Evolutionary conservation across 441 rosid species (phyloP).

Genomic region (Corymbia citriodora): DNA sequence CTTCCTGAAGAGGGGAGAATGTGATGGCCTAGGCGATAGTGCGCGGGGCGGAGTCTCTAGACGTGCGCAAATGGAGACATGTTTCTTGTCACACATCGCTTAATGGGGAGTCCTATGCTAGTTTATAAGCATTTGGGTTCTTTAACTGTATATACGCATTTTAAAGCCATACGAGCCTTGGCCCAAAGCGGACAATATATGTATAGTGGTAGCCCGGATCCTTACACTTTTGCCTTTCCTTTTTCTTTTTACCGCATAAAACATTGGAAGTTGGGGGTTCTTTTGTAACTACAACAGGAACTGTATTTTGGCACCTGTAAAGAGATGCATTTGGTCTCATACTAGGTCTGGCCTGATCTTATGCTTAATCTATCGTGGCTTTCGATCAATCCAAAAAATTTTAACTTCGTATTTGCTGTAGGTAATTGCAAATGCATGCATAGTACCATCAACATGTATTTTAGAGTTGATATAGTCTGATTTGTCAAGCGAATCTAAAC

Average conservation of each 20-base stretch:
- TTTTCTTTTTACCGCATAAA: not conserved
- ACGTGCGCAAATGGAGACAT: no score
- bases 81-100: no score
- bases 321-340: not conserved
- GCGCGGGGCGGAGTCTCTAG: no score
- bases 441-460: conserved; percentile 38
- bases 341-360: not conserved
- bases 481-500: conserved; percentile 38
- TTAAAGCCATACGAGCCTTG: no score
- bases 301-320: not conserved
- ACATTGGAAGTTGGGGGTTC: not conserved
- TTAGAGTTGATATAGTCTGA: conserved; percentile 63
- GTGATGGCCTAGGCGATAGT: no score
- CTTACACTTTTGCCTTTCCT: not conserved
- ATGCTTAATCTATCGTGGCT: not conserved
- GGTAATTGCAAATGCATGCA: conserved; percentile 87
- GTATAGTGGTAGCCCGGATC: no score
- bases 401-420: conserved; percentile 17
- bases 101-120: no score
- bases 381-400: not conserved
- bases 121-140: no score
- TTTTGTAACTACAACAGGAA: not conserved
- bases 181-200: no score
- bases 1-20: no score
- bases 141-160: no score